Percentiles rank a stretch among this genome's conserved stretches.
These are phyloP conservation scores for Alloascoidea africana DNA, from an alignment of 805 yeast species.

Conservation along the genomic window DNA sequence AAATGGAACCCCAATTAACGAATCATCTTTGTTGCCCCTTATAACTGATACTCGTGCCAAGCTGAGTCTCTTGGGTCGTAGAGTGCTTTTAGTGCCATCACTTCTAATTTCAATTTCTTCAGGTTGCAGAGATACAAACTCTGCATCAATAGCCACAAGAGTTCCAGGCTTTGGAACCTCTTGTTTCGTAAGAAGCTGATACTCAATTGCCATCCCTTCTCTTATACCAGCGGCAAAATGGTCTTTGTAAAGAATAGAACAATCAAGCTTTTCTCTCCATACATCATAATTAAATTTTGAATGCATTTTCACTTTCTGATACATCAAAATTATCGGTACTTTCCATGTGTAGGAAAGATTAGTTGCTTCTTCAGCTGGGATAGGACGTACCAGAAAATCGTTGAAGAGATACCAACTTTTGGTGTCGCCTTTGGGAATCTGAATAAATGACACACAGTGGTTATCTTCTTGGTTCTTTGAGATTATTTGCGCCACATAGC, in stretches of 20 bases:
- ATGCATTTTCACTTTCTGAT: slow-evolving; percentile 26
- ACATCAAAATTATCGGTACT: slow-evolving; percentile 57
- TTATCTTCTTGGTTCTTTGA: slow-evolving; percentile 31
- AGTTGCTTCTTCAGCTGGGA: slow-evolving; percentile 66
- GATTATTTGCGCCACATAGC: slow-evolving; percentile 51
- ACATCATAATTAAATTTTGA: slow-evolving; percentile 25
- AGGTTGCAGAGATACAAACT: slow-evolving; percentile 70
- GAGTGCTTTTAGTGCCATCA: slow-evolving; percentile 51
- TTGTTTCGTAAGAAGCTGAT: slow-evolving; percentile 44
- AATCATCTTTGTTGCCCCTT: slow-evolving; percentile 53
- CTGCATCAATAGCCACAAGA: slow-evolving; percentile 90
- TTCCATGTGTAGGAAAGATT: slow-evolving; percentile 70
- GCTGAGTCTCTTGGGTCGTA: slow-evolving; percentile 62
- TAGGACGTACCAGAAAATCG: slow-evolving; percentile 72
- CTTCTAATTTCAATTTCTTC: slow-evolving; percentile 69
- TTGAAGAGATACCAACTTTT: slow-evolving; percentile 69
- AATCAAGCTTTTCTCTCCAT: slow-evolving; percentile 40
- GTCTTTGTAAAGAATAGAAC: slow-evolving; percentile 55
- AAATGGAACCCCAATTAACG: slow-evolving; percentile 56
- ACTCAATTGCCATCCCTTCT: slow-evolving; percentile 42
- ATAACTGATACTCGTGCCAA: slow-evolving; percentile 84
- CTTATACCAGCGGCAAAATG: slow-evolving; percentile 57
- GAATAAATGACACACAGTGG: slow-evolving; percentile 45
- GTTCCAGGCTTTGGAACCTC: slow-evolving; percentile 69
- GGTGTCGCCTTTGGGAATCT: slow-evolving; percentile 19